Evolutionary conservation across 768 basidiomycete species (phyloP), one percentile per base, ranked within the genome.

Genomic region (Trametes villosa): DNA sequence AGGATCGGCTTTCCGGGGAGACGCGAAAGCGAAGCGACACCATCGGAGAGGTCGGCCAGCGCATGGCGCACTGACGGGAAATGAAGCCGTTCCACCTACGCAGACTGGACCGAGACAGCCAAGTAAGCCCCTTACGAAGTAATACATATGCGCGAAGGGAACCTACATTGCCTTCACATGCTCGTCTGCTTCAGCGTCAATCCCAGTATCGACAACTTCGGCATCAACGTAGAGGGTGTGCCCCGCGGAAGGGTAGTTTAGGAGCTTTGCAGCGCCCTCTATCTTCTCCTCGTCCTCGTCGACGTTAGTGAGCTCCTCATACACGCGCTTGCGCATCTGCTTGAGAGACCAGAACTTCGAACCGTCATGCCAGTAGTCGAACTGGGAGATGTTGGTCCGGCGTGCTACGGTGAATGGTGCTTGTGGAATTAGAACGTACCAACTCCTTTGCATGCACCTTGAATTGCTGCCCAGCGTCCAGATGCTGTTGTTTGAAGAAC

Each of bases 361-460:
- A 17, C 17, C 15, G 12, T 66, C 59, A 20, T 63, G 58, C 38
- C 42, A 57, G 38, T 60, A 54, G 30, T 66, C 61, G 41, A 63
- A 63, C 65, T 66, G n/a, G n/a, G n/a, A 38, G 5, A 15, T 8
- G 8, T 4, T 9, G 24, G 24, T 1, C 20, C 56, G 11, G 50
- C 9, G 1, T 17, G 33, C 49, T 22, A 24, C 2, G 2, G 38
- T 20, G n/a, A 13, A 17, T 17, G n/a, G 15, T 15, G 6, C 30
- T 3, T 11, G 12, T 12, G 4, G n/a, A 11, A 7, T 15, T 13
- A n/a, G n/a, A n/a, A 56, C 67, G 57, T 18, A 74, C 74, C n/a
- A 75, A 46, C 5, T 72, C 73, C 59, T 64, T 66, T 8, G 73
- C 70, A 6, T 65, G 66, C 17, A 57, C 60, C 46, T 68, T 68